phyloP scores from a whole-genome alignment of 495 filamentous ascomycete species.

The Tuber magnatum region DNA sequence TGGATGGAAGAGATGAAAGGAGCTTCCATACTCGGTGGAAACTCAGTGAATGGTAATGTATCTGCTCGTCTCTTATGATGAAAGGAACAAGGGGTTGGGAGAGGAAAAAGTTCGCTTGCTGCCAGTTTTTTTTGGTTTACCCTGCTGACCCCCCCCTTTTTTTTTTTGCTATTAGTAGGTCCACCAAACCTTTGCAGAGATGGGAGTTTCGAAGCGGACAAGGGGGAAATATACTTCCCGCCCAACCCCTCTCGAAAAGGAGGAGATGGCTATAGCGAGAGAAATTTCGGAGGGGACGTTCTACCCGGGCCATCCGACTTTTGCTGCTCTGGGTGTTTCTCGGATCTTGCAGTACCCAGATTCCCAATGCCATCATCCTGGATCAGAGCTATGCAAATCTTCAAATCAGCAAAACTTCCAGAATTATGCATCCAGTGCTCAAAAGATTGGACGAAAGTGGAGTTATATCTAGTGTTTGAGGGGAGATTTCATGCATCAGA shows the following conservation, averaged over 20 bases:
- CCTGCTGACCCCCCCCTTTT: background rate
- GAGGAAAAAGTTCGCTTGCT: background rate
- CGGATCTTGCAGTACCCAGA: background rate
- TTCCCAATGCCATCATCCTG: background rate
- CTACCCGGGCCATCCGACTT: background rate
- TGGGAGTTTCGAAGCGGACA: background rate
- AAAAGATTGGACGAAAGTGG: slow-evolving; percentile 19
- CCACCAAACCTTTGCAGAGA: background rate
- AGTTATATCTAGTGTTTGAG: slow-evolving; percentile 4
- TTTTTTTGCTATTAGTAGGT: background rate
- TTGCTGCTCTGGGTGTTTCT: background rate
- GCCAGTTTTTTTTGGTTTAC: background rate
- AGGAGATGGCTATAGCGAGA: background rate
- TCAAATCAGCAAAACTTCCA: slow-evolving; percentile 28
- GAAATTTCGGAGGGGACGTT: background rate
- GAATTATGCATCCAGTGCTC: background rate
- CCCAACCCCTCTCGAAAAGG: background rate
- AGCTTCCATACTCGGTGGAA: background rate
- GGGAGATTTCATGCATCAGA: background rate
- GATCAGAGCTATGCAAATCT: slow-evolving; percentile 2
- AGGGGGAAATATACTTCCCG: background rate
- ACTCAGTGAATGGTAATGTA: slow-evolving; percentile 1
- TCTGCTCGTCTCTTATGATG: background rate
- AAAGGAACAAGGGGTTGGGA: background rate
- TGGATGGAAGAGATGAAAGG: slow-evolving; percentile 2